Conservation (phyloP, 1,284 basidiomycete species). For the Marasmius sp. region DNA sequence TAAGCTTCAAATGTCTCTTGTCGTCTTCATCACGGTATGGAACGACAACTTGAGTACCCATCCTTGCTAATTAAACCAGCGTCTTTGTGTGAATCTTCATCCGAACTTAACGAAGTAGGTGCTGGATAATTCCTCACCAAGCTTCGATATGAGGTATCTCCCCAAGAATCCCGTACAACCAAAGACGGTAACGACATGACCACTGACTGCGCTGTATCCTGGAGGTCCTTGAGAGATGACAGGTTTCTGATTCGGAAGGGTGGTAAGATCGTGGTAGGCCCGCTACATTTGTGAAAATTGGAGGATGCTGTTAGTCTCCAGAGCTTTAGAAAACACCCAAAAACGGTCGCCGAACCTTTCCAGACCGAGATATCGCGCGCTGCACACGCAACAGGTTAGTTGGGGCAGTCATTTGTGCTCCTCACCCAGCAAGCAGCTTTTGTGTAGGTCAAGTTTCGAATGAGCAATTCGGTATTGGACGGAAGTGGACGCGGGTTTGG, state of each 20-base stretch:
- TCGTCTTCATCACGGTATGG: slow-evolving; percentile 97
- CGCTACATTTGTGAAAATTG: slow-evolving; percentile 43
- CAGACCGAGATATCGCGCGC: slow-evolving; percentile 40
- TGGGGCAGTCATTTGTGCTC: slow-evolving; percentile 44
- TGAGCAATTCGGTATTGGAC: slow-evolving; percentile 23
- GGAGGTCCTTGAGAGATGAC: slow-evolving; percentile 76
- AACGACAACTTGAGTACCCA: slow-evolving; percentile 92
- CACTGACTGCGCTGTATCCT: slow-evolving; percentile 85
- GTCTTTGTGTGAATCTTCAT: slow-evolving; percentile 2
- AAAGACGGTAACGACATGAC: slow-evolving; percentile 95
- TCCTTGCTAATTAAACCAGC: slow-evolving; percentile 59
- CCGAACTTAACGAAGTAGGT: background rate
- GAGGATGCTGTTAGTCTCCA: background rate
- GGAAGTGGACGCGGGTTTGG: background rate
- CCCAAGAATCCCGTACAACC: slow-evolving; percentile 96
- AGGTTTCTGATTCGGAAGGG: slow-evolving; percentile 62
- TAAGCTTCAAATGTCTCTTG: slow-evolving; percentile 87
- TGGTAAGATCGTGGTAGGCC: slow-evolving; percentile 67
- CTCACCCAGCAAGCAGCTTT: slow-evolving; percentile 19
- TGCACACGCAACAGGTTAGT: slow-evolving; percentile 50
- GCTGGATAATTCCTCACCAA: slow-evolving; percentile 54
- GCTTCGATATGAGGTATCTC: slow-evolving; percentile 90
- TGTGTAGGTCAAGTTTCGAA: slow-evolving; percentile 36
- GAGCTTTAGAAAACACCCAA: background rate
- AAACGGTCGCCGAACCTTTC: slow-evolving; percentile 36